Base-by-base conservation (phyloP, 2,329 filamentous ascomycete species). In the Amauroascus verrucosus region DNA sequence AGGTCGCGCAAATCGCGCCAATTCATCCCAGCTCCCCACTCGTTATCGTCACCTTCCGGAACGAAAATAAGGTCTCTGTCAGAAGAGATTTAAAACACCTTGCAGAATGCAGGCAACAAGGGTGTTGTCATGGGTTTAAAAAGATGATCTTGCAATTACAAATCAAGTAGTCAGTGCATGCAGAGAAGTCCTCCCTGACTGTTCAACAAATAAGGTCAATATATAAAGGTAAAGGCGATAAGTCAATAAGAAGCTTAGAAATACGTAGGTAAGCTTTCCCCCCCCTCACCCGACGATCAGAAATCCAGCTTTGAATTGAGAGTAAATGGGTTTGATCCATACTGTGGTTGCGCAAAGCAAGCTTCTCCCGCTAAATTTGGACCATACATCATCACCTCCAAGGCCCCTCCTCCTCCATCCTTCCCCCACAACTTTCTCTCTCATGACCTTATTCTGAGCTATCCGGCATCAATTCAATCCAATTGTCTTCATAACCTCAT, bases 311-410 rank as follows among this genome's bases (percentile, higher is more conserved):
- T 33, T 33, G 45, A 14, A 46, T n/a, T 45, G 26, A 20, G 28
- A 3, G 28, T 22, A 9, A 5, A 43, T 6, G 6, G 40, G n/a
- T 14, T 35, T 14, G 5, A 18, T 41, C n/a, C 18, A 4, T 24
- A 14, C 13, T 35, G 13, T 24, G 45, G 45, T 20, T 35, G 43
- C 22, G 43, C 43, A n/a, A 32, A 20, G 2, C 14, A 30, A 32
- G 43, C 24, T 44, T 32, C 24, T 38, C 47, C 35, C 47, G 18
- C 47, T 38, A 49, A 26, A 37, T 14, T 28, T 14, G 24, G 41
- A n/a, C 41, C 47, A 48, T 51, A 51, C 48, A 45, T 44, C 48
- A 51, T 51, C 48, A 44, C 48, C 48, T 51, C 48, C 5, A 51
- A 28, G 38, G 26, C 38, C 48, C 48, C 38, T 33, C 37, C 24